A percentile compares a stretch with the other conserved stretches of the same genome.
These are phyloP conservation scores for Barnettozyma vustinii DNA, from an alignment of 805 yeast species.

Conservation along the genomic window DNA sequence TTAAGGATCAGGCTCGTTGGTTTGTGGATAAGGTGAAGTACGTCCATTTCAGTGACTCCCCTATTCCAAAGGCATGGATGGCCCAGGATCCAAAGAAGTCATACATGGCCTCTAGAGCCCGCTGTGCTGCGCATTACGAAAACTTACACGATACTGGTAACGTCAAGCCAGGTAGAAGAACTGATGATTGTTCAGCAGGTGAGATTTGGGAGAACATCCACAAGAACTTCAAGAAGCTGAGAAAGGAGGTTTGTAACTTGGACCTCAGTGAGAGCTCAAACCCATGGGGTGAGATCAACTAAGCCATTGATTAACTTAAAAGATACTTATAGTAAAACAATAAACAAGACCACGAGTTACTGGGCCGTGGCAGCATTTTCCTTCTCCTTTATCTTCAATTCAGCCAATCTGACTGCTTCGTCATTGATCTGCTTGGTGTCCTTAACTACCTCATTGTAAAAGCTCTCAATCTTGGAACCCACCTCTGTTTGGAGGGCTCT, in stretches of 20 bases:
- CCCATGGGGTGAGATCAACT: constrained; percentile 12
- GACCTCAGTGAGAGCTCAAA: constrained; percentile 15
- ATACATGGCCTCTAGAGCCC: constrained; percentile 14
- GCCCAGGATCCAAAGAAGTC: constrained; percentile 6
- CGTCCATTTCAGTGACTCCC: constrained; percentile 61
- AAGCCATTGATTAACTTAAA: background rate
- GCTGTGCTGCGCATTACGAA: constrained; percentile 16
- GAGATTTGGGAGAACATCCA: constrained; percentile 17
- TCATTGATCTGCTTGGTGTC: constrained; percentile 62
- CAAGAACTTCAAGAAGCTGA: constrained; percentile 11
- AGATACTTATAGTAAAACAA: background rate
- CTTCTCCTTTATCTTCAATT: constrained; percentile 37
- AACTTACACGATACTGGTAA: constrained; percentile 4
- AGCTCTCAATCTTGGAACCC: constrained; percentile 57
- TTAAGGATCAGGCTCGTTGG: constrained; percentile 12
- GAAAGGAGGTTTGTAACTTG: constrained; percentile 20
- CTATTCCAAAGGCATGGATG: constrained; percentile 64
- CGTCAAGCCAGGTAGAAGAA: constrained; percentile 4
- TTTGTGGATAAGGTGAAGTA: constrained; percentile 33
- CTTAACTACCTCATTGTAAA: constrained; percentile 49
- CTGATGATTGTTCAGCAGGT: constrained; percentile 18
- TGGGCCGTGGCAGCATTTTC: background rate
- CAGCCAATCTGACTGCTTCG: constrained; percentile 70
- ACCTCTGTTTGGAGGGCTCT: constrained; percentile 31
- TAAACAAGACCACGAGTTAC: background rate